Base-by-base conservation (phyloP, 73 alveolate species). In the Paramecium sexaurelia region DNA sequence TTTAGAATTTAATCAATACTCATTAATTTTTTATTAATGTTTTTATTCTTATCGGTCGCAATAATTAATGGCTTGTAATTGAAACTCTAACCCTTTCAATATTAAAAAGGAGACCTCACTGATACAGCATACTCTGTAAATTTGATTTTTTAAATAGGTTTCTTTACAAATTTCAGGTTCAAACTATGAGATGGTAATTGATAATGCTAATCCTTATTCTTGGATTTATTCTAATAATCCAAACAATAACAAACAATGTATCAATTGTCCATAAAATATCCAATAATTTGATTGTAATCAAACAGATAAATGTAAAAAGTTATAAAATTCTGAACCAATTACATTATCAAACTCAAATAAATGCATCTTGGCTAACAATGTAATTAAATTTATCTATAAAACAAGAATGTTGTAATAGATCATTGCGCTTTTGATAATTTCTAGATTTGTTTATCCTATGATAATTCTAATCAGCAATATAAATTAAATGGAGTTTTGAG, bases 21-120 rank as follows among this genome's bases (percentile, higher is more conserved):
- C 83, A 61, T 61, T 61, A 61, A 61, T 29, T 61, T n/a, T 61
- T 61, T n/a, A 61, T 29, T 61, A 61, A 61, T 61, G 43, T 61
- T 61, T 13, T 27, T 56, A 10, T 61, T 61, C 51, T 2, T 32
- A 29, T 61, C 43, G n/a, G 26, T 61, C 26, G 22, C 26, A 26
- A 29, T 26, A 9, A 27, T 61, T 10, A 32, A 61, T 13, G 83
- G 51, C 6, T 15, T 61, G 43, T 61, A 61, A 61, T 61, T 61
- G 43, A 8, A 61, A 61, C 83, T 61, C 19, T n/a, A 61, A 32
- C 83, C 47, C 6, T 61, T 26, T 61, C 47, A 61, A 9, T 61
- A 61, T 61, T 29, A 61, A 11, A 61, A 61, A 3, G 83, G 83
- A 61, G 43, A 32, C 1, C 3, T 29, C 9, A 22, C 51, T 29